Base-by-base conservation (phyloP, 2,329 filamentous ascomycete species). In the Sphaerulina populicola region DNA sequence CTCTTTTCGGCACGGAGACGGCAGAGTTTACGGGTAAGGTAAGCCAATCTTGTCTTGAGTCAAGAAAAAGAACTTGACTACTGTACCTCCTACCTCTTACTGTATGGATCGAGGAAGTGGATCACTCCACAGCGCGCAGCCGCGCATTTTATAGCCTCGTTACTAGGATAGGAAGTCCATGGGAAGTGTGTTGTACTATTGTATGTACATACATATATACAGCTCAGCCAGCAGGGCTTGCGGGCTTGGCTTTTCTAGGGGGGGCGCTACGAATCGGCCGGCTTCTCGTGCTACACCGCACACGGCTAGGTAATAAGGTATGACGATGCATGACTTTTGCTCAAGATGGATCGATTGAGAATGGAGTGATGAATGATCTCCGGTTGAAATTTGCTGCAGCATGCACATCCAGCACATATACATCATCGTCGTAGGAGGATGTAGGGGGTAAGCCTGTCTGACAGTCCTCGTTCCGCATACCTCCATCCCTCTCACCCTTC, bases 81-180 rank as follows among this genome's bases (percentile, higher is more conserved):
- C n/a, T n/a, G n/a, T n/a, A n/a, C n/a, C n/a, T n/a, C n/a, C n/a
- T n/a, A n/a, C n/a, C n/a, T n/a, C n/a, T n/a, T n/a, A n/a, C n/a
- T n/a, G n/a, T n/a, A n/a, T 2, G 4, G 18, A 18, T 18, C 18
- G 18, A 18, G 18, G 4, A 18, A 18, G 18, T 18, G 18, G 18
- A 18, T 18, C 18, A 18, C 18, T 18, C 18, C 18, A 18, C 18
- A 18, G 18, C 18, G 33, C 29, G 46, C 46, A 37, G 46, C 46
- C 46, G 29, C 33, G 33, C 38, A 37, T 49, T 29, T 37, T 27
- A 37, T 42, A 49, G 46, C 18, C 30, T 27, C 39, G 29, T 36
- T n/a, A 42, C 46, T 39, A 18, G 38, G 42, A 49, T 18, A 37
- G 46, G 39, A 33, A 49, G 29, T 23, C 46, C 18, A 39, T 18